phyloP scores from a whole-genome alignment of 495 filamentous ascomycete species.

The Penicillium argentinense region DNA sequence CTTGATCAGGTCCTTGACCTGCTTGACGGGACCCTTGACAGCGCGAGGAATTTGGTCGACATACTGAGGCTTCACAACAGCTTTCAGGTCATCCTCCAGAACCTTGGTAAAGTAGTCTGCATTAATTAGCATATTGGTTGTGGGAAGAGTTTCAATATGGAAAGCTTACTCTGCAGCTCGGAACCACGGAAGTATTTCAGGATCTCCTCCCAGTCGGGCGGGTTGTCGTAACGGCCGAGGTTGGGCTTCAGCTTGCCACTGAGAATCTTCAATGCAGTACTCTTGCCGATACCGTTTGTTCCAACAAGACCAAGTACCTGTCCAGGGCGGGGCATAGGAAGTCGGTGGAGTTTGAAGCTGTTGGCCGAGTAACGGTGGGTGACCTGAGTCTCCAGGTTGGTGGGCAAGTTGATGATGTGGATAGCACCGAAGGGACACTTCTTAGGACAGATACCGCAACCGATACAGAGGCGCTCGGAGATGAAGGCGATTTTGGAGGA shows the following conservation, averaged over 20 bases:
- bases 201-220: constrained; percentile 98
- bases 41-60: constrained; percentile 96
- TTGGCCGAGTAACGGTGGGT: constrained; percentile 98
- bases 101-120: constrained; percentile 99
- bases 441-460: constrained; percentile 98
- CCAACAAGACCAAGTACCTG: constrained; percentile 97
- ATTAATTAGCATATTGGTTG: background rate
- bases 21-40: constrained; percentile 73
- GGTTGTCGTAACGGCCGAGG: constrained; percentile 89
- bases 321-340: constrained; percentile 92
- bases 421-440: constrained; percentile 99
- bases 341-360: constrained; percentile 97
- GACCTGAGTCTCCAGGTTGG: constrained; percentile 95
- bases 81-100: constrained; percentile 92
- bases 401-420: constrained; percentile 98
- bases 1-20: constrained; percentile 74
- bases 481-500: constrained; percentile 97
- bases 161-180: constrained; percentile 82
- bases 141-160: background rate
- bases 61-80: constrained; percentile 98
- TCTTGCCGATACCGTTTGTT: constrained; percentile 99
- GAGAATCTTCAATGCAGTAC: constrained; percentile 95
- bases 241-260: constrained; percentile 98
- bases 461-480: constrained; percentile 90
- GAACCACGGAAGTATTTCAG: constrained; percentile 97